phyloP scores from a whole-genome alignment of 1,284 basidiomycete genomes.

The Trichosporon coremiiforme region DNA sequence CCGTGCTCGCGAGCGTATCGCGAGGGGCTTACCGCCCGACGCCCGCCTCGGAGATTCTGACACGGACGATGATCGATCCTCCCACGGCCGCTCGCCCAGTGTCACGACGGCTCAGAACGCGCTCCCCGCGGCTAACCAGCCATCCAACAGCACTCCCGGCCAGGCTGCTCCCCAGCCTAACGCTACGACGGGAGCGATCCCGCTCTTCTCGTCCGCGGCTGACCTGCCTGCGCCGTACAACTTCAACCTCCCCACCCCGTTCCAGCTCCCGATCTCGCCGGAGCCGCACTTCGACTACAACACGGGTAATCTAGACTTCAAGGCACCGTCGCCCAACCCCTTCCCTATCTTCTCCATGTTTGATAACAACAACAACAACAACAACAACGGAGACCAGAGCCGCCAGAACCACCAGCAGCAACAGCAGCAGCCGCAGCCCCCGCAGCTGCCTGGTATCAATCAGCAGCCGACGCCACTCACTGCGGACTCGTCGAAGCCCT shows the following conservation, averaged over 20 bases:
- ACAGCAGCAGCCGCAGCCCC: slow-evolving; percentile 8
- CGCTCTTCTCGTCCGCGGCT: slow-evolving; percentile 30
- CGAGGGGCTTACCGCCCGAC: slow-evolving; percentile 36
- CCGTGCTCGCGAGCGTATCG: slow-evolving; percentile 45
- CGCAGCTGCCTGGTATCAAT: neutral
- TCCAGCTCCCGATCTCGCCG: slow-evolving; percentile 46
- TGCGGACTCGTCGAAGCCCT: slow-evolving; percentile 22
- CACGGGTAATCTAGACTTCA: slow-evolving; percentile 23
- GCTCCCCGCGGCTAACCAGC: neutral
- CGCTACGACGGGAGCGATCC: slow-evolving; percentile 20
- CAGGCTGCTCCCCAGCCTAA: slow-evolving; percentile 16
- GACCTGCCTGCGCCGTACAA: slow-evolving; percentile 42
- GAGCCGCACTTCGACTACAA: slow-evolving; percentile 37
- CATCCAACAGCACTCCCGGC: neutral
- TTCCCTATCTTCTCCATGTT: slow-evolving; percentile 31
- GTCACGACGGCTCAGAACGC: slow-evolving; percentile 23
- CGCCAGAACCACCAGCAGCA: slow-evolving; percentile 19
- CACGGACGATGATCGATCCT: slow-evolving; percentile 30
- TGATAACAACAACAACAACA: slow-evolving; percentile 21
- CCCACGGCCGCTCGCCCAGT: slow-evolving; percentile 37
- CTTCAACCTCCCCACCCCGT: slow-evolving; percentile 49
- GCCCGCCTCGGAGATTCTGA: slow-evolving; percentile 29
- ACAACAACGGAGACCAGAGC: slow-evolving; percentile 15
- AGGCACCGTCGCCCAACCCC: slow-evolving; percentile 3
- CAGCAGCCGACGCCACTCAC: slow-evolving; percentile 17